A percentile compares a stretch with the other conserved stretches of the same genome.
These are phyloP conservation scores for Gymnopilus junonius DNA, from an alignment of 768 basidiomycete genomes.

Conservation along the genomic window DNA sequence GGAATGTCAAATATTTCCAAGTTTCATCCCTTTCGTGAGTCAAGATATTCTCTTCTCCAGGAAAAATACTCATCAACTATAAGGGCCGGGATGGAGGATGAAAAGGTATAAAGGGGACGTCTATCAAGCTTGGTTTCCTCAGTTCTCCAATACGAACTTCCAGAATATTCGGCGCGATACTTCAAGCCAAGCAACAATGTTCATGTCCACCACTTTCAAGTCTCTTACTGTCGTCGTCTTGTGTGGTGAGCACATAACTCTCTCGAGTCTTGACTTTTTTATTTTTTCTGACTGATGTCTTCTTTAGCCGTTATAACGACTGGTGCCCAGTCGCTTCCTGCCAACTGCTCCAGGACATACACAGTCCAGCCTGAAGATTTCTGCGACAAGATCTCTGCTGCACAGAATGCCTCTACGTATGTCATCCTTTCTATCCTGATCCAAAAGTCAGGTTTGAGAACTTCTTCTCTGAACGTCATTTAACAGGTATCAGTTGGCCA, in stretches of 20 bases:
- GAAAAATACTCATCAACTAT: no score
- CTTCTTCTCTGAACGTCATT: not conserved
- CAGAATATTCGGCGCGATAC: not conserved
- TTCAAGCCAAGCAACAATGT: not conserved
- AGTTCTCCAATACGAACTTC: not conserved
- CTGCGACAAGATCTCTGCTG: slow-evolving; percentile 56
- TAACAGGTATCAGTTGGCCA: slow-evolving; percentile 56
- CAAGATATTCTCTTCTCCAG: not conserved
- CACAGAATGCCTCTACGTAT: slow-evolving; percentile 49
- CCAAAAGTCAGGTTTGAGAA: not conserved
- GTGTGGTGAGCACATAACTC: not conserved
- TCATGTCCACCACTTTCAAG: not conserved
- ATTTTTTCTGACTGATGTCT: not conserved
- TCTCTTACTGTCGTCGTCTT: not conserved
- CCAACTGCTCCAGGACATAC: slow-evolving; percentile 51
- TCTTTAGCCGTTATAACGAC: not conserved
- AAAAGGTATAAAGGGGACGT: not conserved
- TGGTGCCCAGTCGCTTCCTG: slow-evolving; percentile 1
- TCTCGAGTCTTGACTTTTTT: not conserved
- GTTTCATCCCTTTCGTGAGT: not conserved
- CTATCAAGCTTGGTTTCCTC: not conserved
- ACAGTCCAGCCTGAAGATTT: slow-evolving; percentile 52
- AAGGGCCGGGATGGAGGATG: not conserved
- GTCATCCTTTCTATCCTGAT: not conserved
- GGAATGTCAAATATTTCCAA: not conserved